Evolutionary conservation across 257 asterid species (phyloP).

Genomic region (Catharanthus roseus): DNA sequence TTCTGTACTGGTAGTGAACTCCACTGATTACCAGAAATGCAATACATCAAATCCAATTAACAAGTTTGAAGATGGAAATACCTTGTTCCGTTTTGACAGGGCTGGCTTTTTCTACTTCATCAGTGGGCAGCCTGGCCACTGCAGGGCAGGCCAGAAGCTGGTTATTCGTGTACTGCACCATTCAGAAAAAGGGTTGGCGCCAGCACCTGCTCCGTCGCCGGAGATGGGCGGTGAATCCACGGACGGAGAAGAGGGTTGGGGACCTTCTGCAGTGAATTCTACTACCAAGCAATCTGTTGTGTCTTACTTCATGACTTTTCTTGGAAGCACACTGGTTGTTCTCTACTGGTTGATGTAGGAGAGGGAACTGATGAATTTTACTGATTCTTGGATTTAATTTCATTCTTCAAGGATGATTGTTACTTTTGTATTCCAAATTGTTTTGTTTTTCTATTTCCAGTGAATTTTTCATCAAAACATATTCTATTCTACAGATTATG

Average conservation of each 20-base stretch:
- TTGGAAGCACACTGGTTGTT: conserved; percentile 23
- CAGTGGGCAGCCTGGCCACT: conserved; percentile 58
- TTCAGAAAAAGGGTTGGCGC: conserved; percentile 20
- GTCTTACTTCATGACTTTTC: conserved; percentile 27
- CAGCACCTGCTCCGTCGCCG: conserved; percentile 36
- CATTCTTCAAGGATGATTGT: background rate
- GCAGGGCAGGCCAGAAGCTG: conserved; percentile 54
- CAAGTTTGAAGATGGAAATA: conserved; percentile 44
- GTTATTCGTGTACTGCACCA: conserved; percentile 67
- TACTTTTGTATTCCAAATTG: background rate
- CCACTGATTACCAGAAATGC: conserved; percentile 46
- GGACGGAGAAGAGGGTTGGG: conserved; percentile 22
- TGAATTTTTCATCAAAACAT: background rate
- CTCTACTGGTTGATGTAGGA: conserved; percentile 31
- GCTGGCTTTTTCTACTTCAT: conserved; percentile 67
- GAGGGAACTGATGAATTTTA: too few species aligned
- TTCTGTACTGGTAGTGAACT: conserved; percentile 54
- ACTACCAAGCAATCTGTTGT: conserved; percentile 21
- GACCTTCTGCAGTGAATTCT: conserved; percentile 24
- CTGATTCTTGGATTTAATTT: background rate
- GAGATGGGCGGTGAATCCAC: conserved; percentile 2
- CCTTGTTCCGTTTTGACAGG: conserved; percentile 39
- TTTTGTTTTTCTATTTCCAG: background rate
- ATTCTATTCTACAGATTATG: background rate
- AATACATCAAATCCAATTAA: conserved; percentile 44